A percentile compares a stretch with the other conserved stretches of the same genome.
Conservation (phyloP, 2,329 filamentous ascomycete genomes). For the Blastomyces gilchristii region DNA sequence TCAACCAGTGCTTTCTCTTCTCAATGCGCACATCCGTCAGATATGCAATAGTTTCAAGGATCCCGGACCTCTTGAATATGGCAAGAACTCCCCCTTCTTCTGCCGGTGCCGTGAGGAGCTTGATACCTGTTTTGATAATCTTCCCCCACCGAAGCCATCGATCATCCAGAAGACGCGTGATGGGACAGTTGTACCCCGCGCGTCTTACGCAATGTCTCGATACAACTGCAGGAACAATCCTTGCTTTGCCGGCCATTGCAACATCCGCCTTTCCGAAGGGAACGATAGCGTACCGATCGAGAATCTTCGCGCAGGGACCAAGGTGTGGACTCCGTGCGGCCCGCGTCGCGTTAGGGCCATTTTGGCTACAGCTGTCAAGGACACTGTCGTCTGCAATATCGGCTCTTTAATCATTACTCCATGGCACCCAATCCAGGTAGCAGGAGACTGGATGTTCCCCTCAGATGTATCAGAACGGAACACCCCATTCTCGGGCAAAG, state of each 20-base stretch:
- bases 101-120: conserved; percentile 40
- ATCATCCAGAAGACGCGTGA: background rate
- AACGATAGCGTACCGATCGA: conserved; percentile 31
- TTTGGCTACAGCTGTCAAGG: conserved; percentile 40
- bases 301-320: conserved; percentile 38
- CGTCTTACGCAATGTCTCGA: conserved; percentile 31
- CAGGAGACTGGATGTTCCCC: conserved; percentile 42
- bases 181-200: background rate
- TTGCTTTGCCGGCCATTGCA: conserved; percentile 46
- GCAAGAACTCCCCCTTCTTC: conserved; percentile 44
- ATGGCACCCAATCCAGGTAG: conserved; percentile 47
- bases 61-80: conserved; percentile 47
- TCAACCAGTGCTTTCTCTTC: conserved; percentile 40
- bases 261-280: conserved; percentile 39
- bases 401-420: conserved; percentile 45
- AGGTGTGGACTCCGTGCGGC: conserved; percentile 44
- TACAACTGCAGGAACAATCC: conserved; percentile 37
- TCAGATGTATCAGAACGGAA: conserved; percentile 25
- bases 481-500: conserved; percentile 40
- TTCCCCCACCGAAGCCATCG: conserved; percentile 21
- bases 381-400: conserved; percentile 38
- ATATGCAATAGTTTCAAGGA: conserved; percentile 55
- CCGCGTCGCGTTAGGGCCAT: conserved; percentile 42
- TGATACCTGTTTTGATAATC: conserved; percentile 34
- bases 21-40: conserved; percentile 48